Evolutionary conservation across 345 rosid species (phyloP).

Genomic region (Erucastrum elatum): DNA sequence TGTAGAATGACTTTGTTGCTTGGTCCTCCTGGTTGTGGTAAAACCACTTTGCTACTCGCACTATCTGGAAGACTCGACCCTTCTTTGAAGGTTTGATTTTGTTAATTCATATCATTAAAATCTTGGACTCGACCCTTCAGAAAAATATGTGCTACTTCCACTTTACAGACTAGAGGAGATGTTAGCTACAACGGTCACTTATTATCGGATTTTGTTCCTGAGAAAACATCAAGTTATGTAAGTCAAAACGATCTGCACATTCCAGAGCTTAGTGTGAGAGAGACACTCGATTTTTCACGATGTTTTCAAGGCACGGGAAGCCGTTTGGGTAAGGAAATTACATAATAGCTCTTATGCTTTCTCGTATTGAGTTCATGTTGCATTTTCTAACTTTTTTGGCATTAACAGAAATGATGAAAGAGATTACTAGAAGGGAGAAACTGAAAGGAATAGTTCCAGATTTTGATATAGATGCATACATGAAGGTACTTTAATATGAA

Average conservation of each 20-base stretch:
- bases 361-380: not conserved
- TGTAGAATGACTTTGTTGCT: conserved; percentile 43
- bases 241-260: conserved; percentile 79
- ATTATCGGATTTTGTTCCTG: conserved; percentile 45
- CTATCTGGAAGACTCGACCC: conserved; percentile 40
- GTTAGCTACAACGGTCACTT: conserved; percentile 62
- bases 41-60: conserved; percentile 41
- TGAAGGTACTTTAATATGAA: conserved; percentile 23
- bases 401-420: not conserved
- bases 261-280: conserved; percentile 74
- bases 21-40: conserved; percentile 46
- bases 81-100: conserved; percentile 36
- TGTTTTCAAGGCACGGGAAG: conserved; percentile 67
- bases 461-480: conserved; percentile 37
- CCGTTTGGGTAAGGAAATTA: conserved; percentile 9
- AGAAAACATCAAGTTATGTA: conserved; percentile 42
- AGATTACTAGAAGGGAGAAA: conserved; percentile 32
- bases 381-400: not conserved
- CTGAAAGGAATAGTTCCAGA: conserved; percentile 28
- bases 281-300: conserved; percentile 78
- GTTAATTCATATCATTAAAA: not conserved
- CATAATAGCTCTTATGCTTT: not conserved
- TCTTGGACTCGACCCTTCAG: too few species aligned
- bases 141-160: not conserved
- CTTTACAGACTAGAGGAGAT: conserved; percentile 21